Evolutionary conservation across 2,329 filamentous ascomycete genomes (phyloP), one percentile per base, ranked within the genome.

Genomic region (Cercospora sp.): DNA sequence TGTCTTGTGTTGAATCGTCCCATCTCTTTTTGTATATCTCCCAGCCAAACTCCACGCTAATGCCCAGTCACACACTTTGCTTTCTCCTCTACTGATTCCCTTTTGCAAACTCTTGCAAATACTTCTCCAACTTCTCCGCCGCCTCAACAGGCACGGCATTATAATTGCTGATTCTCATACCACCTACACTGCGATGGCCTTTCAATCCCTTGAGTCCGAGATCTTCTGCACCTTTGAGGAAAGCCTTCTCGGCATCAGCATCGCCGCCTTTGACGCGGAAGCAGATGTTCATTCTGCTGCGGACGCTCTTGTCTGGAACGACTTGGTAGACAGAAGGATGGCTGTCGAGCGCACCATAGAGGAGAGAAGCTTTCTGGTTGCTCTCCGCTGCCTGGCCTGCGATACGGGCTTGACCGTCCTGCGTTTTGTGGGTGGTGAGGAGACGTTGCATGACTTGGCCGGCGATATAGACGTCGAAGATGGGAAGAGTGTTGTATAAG

Each of bases 221-320:
- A 68, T 87, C 86, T 68, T 90, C 87, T 1, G 89, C 90, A 59
- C 91, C 88, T 68, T 89, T 86, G 57, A 98, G 79, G 81, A 98
- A 98, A 0, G 84, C 85, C 80, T 93, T 92, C 79, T 98, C 94
- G 12, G 86, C 89, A 85, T 97, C 71, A 26, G 68, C 69, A 33
- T 73, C 69, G 1, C 71, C 71, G 5, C 66, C 68, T 33, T 73
- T 71, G 45, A 73, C 67, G 31, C 71, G 68, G 67, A 73, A 97
- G 84, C 93, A 97, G 67, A 98, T 91, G 81, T 98, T 98, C 91
- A 98, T 97, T 65, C 93, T 85, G 74, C 92, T 97, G 66, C 94
- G 90, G 3, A 86, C 90, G 23, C 83, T 83, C 81, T 91, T 91
- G 73, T 91, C 86, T 0, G 93, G 92, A 0, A 97, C 89, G 33